These are phyloP conservation scores for Durio zibethinus DNA, from an alignment of 345 rosid species.

Conservation along the genomic window DNA sequence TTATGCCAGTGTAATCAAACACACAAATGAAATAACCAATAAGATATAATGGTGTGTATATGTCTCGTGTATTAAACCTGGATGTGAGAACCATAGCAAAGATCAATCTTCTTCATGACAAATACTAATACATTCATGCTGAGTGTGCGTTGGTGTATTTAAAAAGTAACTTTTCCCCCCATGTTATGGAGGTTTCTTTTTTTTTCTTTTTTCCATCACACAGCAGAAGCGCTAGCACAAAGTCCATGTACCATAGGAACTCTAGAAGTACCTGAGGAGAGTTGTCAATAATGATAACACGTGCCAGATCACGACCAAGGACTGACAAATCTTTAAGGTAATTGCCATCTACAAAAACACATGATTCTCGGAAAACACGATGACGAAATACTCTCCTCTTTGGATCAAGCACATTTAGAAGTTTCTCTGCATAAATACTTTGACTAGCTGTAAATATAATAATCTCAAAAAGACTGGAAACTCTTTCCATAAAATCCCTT, in stretches of 20 bases:
- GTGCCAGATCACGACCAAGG: constrained; percentile 94
- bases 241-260: not conserved
- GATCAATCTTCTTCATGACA: not conserved
- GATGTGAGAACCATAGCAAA: not conserved
- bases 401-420: constrained; percentile 97
- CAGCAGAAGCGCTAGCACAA: not conserved
- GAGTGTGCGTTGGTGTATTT: not conserved
- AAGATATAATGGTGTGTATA: not conserved
- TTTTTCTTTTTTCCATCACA: constrained; percentile 33
- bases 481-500: constrained; percentile 86
- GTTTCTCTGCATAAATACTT: constrained; percentile 95
- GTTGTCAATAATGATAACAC: constrained; percentile 81
- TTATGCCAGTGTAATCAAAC: not conserved
- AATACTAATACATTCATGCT: not conserved
- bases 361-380: constrained; percentile 91
- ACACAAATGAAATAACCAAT: not conserved
- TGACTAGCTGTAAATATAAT: constrained; percentile 97
- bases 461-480: constrained; percentile 78
- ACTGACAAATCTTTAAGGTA: constrained; percentile 90
- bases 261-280: constrained; percentile 82
- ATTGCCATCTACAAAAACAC: constrained; percentile 92
- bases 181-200: constrained; percentile 10
- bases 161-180: not conserved
- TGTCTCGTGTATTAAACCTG: not conserved
- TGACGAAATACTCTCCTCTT: constrained; percentile 89